phyloP scores from a whole-genome alignment of 75 land plant species.

The Larix kaempferi region DNA sequence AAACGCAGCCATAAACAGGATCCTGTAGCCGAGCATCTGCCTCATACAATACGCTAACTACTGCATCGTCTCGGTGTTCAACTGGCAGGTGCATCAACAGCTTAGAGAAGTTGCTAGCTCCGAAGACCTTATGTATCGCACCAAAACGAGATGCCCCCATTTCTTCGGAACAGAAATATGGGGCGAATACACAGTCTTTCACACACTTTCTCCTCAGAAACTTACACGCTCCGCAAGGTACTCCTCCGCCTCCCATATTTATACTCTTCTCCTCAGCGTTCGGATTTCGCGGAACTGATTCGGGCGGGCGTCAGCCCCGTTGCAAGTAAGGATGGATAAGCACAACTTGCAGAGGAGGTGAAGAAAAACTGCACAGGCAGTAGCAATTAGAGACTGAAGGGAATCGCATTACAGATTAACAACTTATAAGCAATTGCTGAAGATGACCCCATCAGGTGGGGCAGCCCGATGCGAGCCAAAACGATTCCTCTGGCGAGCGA shows the following conservation, averaged over 20 bases:
- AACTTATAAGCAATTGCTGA: neutral
- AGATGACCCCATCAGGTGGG: neutral
- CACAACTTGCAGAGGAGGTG: neutral
- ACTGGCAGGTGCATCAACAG: slow-evolving; percentile 30
- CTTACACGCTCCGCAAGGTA: slow-evolving; percentile 47
- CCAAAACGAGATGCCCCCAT: slow-evolving; percentile 43
- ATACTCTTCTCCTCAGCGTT: neutral
- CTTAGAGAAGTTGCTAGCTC: slow-evolving; percentile 53
- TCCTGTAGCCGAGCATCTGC: slow-evolving; percentile 49
- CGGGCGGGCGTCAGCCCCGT: no score
- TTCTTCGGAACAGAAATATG: slow-evolving; percentile 43
- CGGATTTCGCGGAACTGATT: no score
- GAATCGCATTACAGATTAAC: neutral
- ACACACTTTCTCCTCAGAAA: slow-evolving; percentile 47
- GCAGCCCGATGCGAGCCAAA: no score
- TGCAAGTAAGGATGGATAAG: no score
- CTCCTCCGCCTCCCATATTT: slow-evolving; percentile 1
- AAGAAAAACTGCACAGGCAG: no score
- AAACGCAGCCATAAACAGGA: slow-evolving; percentile 52
- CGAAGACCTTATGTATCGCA: slow-evolving; percentile 50
- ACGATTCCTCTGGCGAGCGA: no score
- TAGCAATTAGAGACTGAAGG: no score
- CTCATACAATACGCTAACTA: slow-evolving; percentile 41
- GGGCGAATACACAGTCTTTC: slow-evolving; percentile 37
- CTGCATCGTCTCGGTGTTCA: slow-evolving; percentile 36